Base-by-base conservation (phyloP, 257 asterid species). In the Nyctanthes arbortristis region DNA sequence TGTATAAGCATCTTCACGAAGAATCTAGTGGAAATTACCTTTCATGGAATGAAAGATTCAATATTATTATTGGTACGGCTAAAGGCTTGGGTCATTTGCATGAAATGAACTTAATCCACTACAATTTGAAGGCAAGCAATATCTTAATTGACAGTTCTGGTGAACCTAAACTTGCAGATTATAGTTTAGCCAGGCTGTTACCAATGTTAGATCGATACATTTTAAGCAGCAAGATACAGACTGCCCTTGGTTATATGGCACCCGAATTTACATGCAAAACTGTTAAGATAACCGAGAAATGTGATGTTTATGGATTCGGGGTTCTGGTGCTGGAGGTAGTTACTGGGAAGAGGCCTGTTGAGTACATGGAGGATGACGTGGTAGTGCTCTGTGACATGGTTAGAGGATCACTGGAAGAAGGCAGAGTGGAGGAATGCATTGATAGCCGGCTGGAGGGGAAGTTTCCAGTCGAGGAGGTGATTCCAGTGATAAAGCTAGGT, bases 251-350 rank as follows among this genome's bases (percentile, higher is more conserved):
- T 6, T 89, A 92, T 82, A 88, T 89, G 96, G 98, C 98, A 3
- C 98, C 98, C 0, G 98, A 92, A 72, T 89, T 88, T 70, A 91
- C 91, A 8, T 88, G 94, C 84, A 84, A 86, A 77, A 87, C 94
- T 2, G 96, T 89, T 14, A 92, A 82, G 77, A 86, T 92, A 78
- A 92, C 94, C 0, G 94, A 92, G 70, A 92, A 92, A 71, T 92
- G 98, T 31, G 98, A 92, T 25, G 94, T 92, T 1, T 92, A 89
- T 33, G 98, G 98, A 4, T 92, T 89, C n/a, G 98, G 96, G n/a
- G 87, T 87, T 20, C 75, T 92, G 82, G 75, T 89, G 45, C 75
- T 92, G 74, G 98, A 92, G 82, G 73, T 82, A 3, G 86, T 89
- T 1, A 86, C 94, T 0, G 98, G 98, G 16, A 89, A 81, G 82